These are phyloP conservation scores for Mortierella sp. DNA, from an alignment of 371 early-diverging fungal genomes.

Conservation along the genomic window DNA sequence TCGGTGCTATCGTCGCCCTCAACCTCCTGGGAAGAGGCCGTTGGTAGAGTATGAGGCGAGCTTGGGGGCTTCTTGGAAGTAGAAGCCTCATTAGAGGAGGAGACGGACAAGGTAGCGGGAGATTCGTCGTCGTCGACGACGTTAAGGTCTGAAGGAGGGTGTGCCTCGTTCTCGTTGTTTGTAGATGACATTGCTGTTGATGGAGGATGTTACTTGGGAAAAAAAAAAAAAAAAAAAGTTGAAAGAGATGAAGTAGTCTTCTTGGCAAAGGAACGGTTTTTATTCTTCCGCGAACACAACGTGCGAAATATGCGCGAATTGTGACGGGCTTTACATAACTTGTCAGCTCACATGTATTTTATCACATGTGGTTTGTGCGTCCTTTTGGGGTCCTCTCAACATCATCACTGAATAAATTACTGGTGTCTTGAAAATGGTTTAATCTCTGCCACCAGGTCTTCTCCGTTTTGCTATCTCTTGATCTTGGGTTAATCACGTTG, in stretches of 20 bases:
- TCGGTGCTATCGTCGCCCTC: slow-evolving; percentile 22
- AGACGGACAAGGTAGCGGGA: slow-evolving; percentile 1
- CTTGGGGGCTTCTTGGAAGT: slow-evolving; percentile 23
- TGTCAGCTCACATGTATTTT: too few species aligned
- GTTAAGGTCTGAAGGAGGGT: slow-evolving; percentile 28
- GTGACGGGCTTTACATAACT: background rate
- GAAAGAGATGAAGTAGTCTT: background rate
- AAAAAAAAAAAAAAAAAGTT: slow-evolving; percentile 1
- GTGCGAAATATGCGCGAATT: background rate
- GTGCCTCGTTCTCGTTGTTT: slow-evolving; percentile 14
- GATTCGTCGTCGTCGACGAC: slow-evolving; percentile 10
- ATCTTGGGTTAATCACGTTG: too few species aligned
- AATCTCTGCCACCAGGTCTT: too few species aligned
- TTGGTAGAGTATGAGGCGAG: slow-evolving; percentile 26
- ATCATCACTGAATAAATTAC: too few species aligned
- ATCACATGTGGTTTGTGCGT: background rate
- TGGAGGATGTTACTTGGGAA: background rate
- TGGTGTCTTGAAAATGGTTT: too few species aligned
- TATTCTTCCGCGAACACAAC: background rate
- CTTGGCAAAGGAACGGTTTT: background rate
- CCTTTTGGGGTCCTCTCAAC: too few species aligned
- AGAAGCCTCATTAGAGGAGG: background rate
- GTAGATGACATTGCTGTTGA: slow-evolving; percentile 24
- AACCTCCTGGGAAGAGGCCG: slow-evolving; percentile 12
- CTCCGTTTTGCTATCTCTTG: too few species aligned